phyloP scores from a whole-genome alignment of 768 basidiomycete genomes.

The Trichaptum fuscoviolaceum region DNA sequence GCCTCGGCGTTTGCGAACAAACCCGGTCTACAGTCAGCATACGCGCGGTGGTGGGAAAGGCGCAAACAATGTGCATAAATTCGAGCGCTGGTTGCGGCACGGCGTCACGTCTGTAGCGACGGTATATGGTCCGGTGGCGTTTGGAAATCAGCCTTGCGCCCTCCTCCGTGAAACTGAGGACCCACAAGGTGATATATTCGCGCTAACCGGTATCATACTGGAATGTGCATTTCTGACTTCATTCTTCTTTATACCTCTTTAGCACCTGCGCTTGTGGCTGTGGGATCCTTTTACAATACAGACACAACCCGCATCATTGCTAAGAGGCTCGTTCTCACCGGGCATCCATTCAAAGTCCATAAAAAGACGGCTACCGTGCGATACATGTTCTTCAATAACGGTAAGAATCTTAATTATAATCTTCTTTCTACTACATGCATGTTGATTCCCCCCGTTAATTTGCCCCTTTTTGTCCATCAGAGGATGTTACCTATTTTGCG shows the following conservation, averaged over 20 bases:
- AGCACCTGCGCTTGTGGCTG: slow-evolving; percentile 85
- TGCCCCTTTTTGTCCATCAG: slow-evolving; percentile 28
- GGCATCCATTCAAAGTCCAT: slow-evolving; percentile 96
- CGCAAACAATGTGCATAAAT: slow-evolving; percentile 96
- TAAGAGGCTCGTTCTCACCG: slow-evolving; percentile 92
- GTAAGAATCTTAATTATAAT: slow-evolving; percentile 31
- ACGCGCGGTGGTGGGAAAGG: slow-evolving; percentile 86
- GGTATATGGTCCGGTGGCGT: slow-evolving; percentile 81
- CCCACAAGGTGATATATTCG: slow-evolving; percentile 48
- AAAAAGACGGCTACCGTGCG: slow-evolving; percentile 95
- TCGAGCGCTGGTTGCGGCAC: slow-evolving; percentile 83
- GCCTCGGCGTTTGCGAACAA: slow-evolving; percentile 76
- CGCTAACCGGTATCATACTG: slow-evolving; percentile 10
- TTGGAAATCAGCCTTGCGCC: slow-evolving; percentile 79
- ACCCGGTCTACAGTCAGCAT: slow-evolving; percentile 91
- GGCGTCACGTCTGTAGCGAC: slow-evolving; percentile 81
- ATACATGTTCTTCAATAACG: slow-evolving; percentile 96
- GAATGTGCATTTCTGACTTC: slow-evolving; percentile 1
- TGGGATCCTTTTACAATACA: slow-evolving; percentile 80
- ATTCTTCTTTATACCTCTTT: slow-evolving; percentile 10
- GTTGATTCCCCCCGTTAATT: slow-evolving; percentile 8
- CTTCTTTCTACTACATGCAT: slow-evolving; percentile 4
- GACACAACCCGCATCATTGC: slow-evolving; percentile 90
- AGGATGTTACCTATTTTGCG: slow-evolving; percentile 89
- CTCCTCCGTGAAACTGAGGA: slow-evolving; percentile 69